Evolutionary conservation across 345 rosid genomes (phyloP).

Genomic region (Corchorus capsularis): DNA sequence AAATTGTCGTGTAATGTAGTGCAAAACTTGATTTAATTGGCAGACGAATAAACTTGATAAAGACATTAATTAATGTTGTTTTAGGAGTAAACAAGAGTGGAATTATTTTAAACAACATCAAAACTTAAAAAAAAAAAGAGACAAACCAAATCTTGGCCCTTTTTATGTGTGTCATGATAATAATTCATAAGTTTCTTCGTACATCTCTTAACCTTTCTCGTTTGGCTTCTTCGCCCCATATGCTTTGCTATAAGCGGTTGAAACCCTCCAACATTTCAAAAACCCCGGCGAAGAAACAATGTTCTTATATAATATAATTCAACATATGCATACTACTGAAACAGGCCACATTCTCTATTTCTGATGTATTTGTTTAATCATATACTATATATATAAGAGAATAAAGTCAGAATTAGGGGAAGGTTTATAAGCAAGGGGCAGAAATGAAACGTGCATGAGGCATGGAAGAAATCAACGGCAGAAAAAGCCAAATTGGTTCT

Average conservation of each 20-base stretch:
- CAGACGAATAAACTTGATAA: not conserved
- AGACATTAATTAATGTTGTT: not conserved
- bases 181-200: not conserved
- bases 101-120: not conserved
- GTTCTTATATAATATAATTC: not conserved
- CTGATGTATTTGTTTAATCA: not conserved
- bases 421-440: too few relatives aligned
- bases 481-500: slow-evolving; percentile 3
- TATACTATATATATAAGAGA: not conserved
- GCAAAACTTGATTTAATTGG: not conserved
- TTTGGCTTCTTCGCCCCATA: not conserved
- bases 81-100: not conserved
- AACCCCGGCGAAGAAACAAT: not conserved
- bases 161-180: not conserved
- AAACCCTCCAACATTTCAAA: not conserved
- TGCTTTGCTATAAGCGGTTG: not conserved
- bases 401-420: not conserved
- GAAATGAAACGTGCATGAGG: not conserved
- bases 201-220: not conserved
- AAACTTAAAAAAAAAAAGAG: not conserved
- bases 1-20: not conserved
- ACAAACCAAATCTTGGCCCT: not conserved
- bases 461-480: not conserved
- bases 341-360: not conserved
- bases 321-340: not conserved